phyloP scores from a whole-genome alignment of 2,329 filamentous ascomycete species.

The Zalaria sp. region DNA sequence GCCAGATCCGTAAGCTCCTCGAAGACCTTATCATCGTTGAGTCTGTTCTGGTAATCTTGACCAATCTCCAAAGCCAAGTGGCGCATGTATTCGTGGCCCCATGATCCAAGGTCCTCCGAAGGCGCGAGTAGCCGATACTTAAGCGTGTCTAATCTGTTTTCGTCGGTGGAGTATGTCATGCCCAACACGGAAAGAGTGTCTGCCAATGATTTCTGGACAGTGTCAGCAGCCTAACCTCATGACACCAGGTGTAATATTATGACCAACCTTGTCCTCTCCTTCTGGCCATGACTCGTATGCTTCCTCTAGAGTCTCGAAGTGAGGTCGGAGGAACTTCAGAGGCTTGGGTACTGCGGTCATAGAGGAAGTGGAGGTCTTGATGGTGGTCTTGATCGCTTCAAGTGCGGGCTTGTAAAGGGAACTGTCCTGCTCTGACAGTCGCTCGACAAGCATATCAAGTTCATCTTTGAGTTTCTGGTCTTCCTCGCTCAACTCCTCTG shows the following conservation, averaged over 20 bases:
- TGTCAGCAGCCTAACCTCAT: too few species aligned
- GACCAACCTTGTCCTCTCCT: constrained; percentile 62
- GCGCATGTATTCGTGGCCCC: constrained; percentile 96
- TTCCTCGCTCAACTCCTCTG: constrained; percentile 92
- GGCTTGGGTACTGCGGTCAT: constrained; percentile 99
- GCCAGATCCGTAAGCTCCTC: constrained; percentile 79
- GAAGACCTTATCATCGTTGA: constrained; percentile 71
- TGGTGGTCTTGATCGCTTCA: constrained; percentile 93
- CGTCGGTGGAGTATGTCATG: constrained; percentile 90
- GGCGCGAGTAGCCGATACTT: constrained; percentile 88
- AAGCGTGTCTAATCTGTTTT: constrained; percentile 87
- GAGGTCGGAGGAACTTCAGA: constrained; percentile 90
- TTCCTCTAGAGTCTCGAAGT: constrained; percentile 80
- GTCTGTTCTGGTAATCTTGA: constrained; percentile 77
- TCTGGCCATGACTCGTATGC: constrained; percentile 81
- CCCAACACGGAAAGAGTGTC: constrained; percentile 95
- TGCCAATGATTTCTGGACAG: constrained; percentile 52
- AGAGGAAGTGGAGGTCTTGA: constrained; percentile 97
- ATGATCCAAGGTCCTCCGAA: constrained; percentile 83
- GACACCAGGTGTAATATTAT: neutral
- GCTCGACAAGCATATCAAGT: constrained; percentile 94
- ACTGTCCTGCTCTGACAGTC: constrained; percentile 56
- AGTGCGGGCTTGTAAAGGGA: constrained; percentile 83
- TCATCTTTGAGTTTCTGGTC: constrained; percentile 97
- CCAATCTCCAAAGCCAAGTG: constrained; percentile 93